These are phyloP conservation scores for Scenedesmus sp. DNA, from an alignment of 163 green algal genomes.

Conservation along the genomic window DNA sequence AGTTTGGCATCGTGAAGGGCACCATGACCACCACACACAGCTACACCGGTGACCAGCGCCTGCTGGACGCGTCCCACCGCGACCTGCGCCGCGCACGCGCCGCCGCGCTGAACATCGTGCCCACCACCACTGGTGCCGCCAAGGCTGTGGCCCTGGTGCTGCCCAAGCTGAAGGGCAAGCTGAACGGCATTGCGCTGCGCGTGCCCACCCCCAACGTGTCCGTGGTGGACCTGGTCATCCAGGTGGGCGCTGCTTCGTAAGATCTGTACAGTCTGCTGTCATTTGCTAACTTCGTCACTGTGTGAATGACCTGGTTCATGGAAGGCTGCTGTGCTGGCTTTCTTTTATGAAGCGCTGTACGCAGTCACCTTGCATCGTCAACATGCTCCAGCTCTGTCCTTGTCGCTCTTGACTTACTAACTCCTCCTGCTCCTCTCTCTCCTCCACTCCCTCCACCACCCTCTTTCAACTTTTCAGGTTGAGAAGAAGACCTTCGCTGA, in stretches of 20 bases:
- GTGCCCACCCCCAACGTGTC: slow-evolving; percentile 99
- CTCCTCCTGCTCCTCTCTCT: neutral
- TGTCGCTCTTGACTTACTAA: neutral
- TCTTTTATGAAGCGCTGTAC: neutral
- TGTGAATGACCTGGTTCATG: too few species aligned
- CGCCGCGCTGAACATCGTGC: slow-evolving; percentile 98
- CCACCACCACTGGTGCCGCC: slow-evolving; percentile 98
- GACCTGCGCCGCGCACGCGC: slow-evolving; percentile 97
- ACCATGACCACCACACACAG: slow-evolving; percentile 99
- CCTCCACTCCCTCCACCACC: neutral
- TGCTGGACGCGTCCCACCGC: slow-evolving; percentile 98
- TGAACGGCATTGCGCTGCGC: slow-evolving; percentile 99
- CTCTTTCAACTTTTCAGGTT: slow-evolving; percentile 58
- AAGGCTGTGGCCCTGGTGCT: slow-evolving; percentile 99
- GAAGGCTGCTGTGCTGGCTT: neutral
- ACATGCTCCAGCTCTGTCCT: neutral
- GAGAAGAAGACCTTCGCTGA: slow-evolving; percentile 99
- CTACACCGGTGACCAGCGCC: slow-evolving; percentile 98
- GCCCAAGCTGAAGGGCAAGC: slow-evolving; percentile 98
- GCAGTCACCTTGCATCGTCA: too few species aligned
- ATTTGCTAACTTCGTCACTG: neutral
- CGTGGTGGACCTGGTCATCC: slow-evolving; percentile 97
- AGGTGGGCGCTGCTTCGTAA: slow-evolving; percentile 60
- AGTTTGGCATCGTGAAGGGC: slow-evolving; percentile 99
- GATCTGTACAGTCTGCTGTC: neutral